phyloP scores from a whole-genome alignment of 441 rosid species.

The Pelargonium cotyledonis region DNA sequence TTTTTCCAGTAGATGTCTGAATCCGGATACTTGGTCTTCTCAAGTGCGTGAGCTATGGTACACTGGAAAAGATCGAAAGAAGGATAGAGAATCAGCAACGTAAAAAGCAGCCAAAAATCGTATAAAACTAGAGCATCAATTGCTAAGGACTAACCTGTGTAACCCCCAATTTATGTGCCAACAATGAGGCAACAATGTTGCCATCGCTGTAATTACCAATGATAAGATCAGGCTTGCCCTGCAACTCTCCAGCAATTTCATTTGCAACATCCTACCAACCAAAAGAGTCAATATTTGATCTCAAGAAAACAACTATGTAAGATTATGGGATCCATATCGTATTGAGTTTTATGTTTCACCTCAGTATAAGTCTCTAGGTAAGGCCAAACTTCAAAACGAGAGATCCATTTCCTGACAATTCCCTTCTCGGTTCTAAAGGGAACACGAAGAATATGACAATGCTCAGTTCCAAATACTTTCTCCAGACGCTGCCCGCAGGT shows the following conservation, averaged over 20 bases:
- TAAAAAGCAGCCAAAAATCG: background rate
- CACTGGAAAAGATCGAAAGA: constrained; percentile 38
- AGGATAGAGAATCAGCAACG: background rate
- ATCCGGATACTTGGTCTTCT: constrained; percentile 88
- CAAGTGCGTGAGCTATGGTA: constrained; percentile 92
- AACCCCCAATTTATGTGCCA: constrained; percentile 82
- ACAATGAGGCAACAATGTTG: constrained; percentile 81
- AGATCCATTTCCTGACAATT: constrained; percentile 84
- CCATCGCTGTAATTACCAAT: constrained; percentile 98
- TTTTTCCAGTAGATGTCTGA: constrained; percentile 94
- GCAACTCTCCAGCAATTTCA: constrained; percentile 72
- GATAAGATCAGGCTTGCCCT: constrained; percentile 89
- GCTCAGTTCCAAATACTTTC: constrained; percentile 67
- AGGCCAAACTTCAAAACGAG: constrained; percentile 97
- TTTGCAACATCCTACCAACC: constrained; percentile 68
- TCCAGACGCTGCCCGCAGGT: constrained; percentile 94
- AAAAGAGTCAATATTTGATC: background rate
- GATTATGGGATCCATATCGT: background rate
- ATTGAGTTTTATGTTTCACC: constrained; percentile 31
- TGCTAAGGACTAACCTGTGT: constrained; percentile 57
- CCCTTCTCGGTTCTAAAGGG: constrained; percentile 87
- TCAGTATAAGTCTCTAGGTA: constrained; percentile 88
- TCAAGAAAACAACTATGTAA: background rate
- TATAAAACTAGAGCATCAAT: background rate
- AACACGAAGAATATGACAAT: constrained; percentile 84